phyloP scores from a whole-genome alignment of 306 rosid species.

The Dicorynia guianensis region DNA sequence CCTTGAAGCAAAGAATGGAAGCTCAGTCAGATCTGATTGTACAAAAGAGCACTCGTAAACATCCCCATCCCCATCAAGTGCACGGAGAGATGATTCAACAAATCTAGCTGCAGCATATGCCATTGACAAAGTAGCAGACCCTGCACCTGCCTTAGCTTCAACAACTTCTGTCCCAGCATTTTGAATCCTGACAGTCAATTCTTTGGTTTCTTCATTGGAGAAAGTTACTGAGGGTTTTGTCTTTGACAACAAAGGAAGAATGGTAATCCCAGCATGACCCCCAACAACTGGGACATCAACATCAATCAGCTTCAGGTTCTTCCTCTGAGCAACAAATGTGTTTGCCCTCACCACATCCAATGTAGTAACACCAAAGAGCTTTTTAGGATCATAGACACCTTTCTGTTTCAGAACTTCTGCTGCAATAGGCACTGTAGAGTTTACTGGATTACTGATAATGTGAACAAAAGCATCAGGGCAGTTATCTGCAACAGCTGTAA shows the following conservation, averaged over 20 bases:
- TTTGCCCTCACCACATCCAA: constrained; percentile 99
- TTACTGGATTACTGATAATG: constrained; percentile 91
- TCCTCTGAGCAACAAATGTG: constrained; percentile 94
- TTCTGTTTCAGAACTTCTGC: constrained; percentile 84
- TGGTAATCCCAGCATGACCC: constrained; percentile 97
- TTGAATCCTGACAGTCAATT: constrained; percentile 86
- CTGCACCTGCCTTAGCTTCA: constrained; percentile 98
- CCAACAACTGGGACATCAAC: constrained; percentile 97
- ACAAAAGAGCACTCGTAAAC: constrained; percentile 89
- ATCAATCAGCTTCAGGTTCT: constrained; percentile 89
- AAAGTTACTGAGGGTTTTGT: constrained; percentile 77
- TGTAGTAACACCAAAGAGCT: constrained; percentile 95
- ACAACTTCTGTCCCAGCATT: constrained; percentile 99
- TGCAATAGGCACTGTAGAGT: constrained; percentile 95
- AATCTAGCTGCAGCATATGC: constrained; percentile 99
- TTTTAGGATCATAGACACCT: constrained; percentile 92
- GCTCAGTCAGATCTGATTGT: constrained; percentile 86
- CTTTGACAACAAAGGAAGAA: constrained; percentile 88
- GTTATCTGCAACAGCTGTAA: constrained; percentile 90
- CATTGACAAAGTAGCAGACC: constrained; percentile 98
- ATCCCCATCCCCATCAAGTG: constrained; percentile 92
- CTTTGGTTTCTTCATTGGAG: constrained; percentile 73
- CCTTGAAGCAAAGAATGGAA: constrained; percentile 95
- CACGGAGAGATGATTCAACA: constrained; percentile 95
- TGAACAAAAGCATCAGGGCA: constrained; percentile 93